Percentiles rank a stretch among this genome's conserved stretches.
These are phyloP conservation scores for Lolium multiflorum DNA, from an alignment of 176 grass and related monocot species.

Conservation along the genomic window DNA sequence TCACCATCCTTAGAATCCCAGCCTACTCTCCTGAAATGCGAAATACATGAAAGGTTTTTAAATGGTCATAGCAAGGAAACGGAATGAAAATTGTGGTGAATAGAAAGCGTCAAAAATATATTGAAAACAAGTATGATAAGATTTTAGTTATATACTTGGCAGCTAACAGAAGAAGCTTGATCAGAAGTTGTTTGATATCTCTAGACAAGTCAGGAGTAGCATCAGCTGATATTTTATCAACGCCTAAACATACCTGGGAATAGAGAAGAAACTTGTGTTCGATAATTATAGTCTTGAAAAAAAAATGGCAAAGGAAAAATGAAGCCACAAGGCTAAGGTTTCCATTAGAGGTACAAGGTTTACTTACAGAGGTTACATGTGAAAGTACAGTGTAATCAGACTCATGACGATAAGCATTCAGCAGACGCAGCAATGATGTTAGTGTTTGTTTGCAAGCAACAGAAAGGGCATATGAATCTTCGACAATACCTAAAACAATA, in stretches of 20 bases:
- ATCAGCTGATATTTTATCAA: constrained; percentile 66
- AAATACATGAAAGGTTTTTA: constrained; percentile 31
- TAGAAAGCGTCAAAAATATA: neutral
- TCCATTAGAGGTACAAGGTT: constrained; percentile 1
- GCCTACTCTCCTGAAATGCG: constrained; percentile 74
- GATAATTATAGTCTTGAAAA: constrained; percentile 11
- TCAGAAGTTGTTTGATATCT: constrained; percentile 74
- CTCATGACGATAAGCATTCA: constrained; percentile 75
- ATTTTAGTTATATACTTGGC: constrained; percentile 59
- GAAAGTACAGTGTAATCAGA: constrained; percentile 88
- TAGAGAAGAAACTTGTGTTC: constrained; percentile 3
- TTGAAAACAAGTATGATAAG: constrained; percentile 34
- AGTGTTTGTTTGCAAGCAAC: constrained; percentile 80
- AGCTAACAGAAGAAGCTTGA: constrained; percentile 73
- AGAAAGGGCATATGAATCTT: constrained; percentile 80
- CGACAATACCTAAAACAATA: constrained; percentile 71
- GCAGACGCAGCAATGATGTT: constrained; percentile 74
- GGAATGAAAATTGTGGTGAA: neutral
- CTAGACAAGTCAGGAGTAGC: constrained; percentile 71
- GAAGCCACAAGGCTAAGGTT: constrained; percentile 19
- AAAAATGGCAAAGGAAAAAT: constrained; percentile 2
- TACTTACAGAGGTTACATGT: constrained; percentile 84
- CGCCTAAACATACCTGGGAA: constrained; percentile 68
- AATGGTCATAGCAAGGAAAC: constrained; percentile 8
- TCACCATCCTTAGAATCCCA: constrained; percentile 82